phyloP scores from a whole-genome alignment of 2,329 filamentous ascomycete species.

The Dryadomyces quercivorus region DNA sequence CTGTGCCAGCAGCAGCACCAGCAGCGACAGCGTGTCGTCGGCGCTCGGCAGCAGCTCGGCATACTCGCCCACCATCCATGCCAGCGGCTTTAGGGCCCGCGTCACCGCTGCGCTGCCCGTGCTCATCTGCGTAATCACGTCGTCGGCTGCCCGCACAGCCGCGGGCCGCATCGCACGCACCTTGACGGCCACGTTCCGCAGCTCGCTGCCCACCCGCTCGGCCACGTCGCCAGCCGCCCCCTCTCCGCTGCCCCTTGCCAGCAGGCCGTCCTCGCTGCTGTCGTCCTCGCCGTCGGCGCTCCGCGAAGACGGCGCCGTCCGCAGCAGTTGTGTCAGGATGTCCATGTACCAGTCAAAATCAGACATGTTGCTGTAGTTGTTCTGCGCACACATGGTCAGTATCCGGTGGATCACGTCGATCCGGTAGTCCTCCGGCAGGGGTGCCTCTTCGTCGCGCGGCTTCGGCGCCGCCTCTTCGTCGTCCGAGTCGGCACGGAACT shows the following conservation, averaged over 20 bases:
- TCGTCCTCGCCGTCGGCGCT: constrained; percentile 26
- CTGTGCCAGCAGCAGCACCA: constrained; percentile 55
- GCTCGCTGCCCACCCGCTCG: constrained; percentile 66
- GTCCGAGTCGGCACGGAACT: constrained; percentile 33
- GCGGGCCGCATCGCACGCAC: constrained; percentile 72
- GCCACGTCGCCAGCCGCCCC: constrained; percentile 38
- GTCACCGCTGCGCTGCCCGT: constrained; percentile 25
- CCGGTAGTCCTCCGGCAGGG: constrained; percentile 77
- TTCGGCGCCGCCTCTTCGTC: constrained; percentile 32
- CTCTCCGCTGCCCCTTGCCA: constrained; percentile 18
- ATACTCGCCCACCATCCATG: constrained; percentile 87
- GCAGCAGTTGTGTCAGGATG: constrained; percentile 73
- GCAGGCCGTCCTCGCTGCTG: constrained; percentile 27
- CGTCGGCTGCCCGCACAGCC: constrained; percentile 72
- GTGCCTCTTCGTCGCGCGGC: constrained; percentile 32
- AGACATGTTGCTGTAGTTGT: constrained; percentile 72
- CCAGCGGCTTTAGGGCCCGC: constrained; percentile 61
- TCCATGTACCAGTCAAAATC: constrained; percentile 99
- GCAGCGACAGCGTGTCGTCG: constrained; percentile 57
- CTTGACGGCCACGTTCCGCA: constrained; percentile 84
- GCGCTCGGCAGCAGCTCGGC: constrained; percentile 57
- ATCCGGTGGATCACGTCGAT: constrained; percentile 73
- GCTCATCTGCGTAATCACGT: constrained; percentile 51
- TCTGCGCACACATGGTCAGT: constrained; percentile 76
- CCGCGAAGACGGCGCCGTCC: constrained; percentile 46